Base-by-base conservation (phyloP, 805 yeast species). In the Candida sonorensis region DNA sequence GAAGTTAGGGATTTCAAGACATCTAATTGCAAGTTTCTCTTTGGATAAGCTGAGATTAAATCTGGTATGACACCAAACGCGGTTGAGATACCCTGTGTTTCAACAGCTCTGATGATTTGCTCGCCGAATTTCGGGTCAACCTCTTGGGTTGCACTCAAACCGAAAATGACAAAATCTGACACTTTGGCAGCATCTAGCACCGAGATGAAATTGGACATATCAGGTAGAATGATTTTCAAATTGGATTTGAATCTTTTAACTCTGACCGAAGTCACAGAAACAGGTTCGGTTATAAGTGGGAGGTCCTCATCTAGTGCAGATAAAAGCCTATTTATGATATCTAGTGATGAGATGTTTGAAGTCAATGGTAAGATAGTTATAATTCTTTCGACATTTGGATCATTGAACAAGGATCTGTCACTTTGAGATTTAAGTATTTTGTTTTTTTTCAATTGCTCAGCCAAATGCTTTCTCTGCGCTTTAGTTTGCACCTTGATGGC, bases 31-130 rank as follows among this genome's bases (percentile, higher is more conserved):
- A 81, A 72, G 51, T 85, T 85, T 48, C 72, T 77, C 57, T 81
- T 81, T 25, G 81, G 78, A 44, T 75, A 83, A 1, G 77, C 72
- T 2, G 70, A 51, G 2, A 80, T 72, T 21, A 87, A 53, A 48
- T 86, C 85, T 7, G 92, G 75, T 17, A 88, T 73, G 9, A 84
- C 85, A 18, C 94, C 92, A 35, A 81, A 62, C 2, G 77, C 78
- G 4, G 86, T 74, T 0, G 95, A 80, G 10, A 88, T 81, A 66
- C 97, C 97, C 62, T 94, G 98, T 10, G 88, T 72, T 50, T 84
- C 86, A 22, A 88, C 69, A 2, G 95, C 84, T 59, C 97, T 76
- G 35, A 92, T 66, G 18, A 88, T 75, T 49, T 85, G 88, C 60
- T 92, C 98, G 30, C 97, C 97, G 46, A 75, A 72, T 24, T 69